Percentiles rank a stretch among this genome's conserved stretches.
Conservation (phyloP, 306 rosid genomes). For the Dryas alaskensis region DNA sequence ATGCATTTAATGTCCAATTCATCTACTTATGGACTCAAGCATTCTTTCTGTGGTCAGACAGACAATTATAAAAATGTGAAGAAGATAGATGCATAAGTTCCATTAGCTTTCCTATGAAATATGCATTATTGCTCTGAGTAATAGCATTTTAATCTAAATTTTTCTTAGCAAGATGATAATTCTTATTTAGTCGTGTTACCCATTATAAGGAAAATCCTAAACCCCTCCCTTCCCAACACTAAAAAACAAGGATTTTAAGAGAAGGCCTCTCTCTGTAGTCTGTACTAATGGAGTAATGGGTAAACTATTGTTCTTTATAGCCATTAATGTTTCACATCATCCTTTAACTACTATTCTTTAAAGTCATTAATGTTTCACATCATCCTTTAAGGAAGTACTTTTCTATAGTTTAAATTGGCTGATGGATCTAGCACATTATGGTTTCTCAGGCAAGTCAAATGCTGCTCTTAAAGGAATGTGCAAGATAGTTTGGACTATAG, state of each 20-base stretch:
- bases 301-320: background rate
- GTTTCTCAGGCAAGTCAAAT: constrained; percentile 55
- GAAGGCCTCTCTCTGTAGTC: background rate
- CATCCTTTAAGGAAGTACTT: constrained; percentile 21
- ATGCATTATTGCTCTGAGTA: background rate
- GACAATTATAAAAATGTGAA: background rate
- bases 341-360: background rate
- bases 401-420: constrained; percentile 35
- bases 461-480: constrained; percentile 47
- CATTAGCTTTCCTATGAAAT: background rate
- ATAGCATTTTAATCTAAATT: background rate
- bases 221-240: background rate
- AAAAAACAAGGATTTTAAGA: background rate
- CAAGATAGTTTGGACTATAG: constrained; percentile 69
- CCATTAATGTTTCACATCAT: constrained; percentile 10
- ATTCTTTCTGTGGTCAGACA: background rate
- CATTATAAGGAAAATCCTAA: background rate
- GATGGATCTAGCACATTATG: constrained; percentile 36
- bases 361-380: constrained; percentile 10
- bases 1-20: background rate
- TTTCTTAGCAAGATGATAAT: background rate
- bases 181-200: background rate
- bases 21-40: constrained; percentile 7
- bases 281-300: background rate
- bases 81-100: background rate